These are phyloP conservation scores for Cytidiella melzeri DNA, from an alignment of 768 basidiomycete genomes.

Conservation along the genomic window DNA sequence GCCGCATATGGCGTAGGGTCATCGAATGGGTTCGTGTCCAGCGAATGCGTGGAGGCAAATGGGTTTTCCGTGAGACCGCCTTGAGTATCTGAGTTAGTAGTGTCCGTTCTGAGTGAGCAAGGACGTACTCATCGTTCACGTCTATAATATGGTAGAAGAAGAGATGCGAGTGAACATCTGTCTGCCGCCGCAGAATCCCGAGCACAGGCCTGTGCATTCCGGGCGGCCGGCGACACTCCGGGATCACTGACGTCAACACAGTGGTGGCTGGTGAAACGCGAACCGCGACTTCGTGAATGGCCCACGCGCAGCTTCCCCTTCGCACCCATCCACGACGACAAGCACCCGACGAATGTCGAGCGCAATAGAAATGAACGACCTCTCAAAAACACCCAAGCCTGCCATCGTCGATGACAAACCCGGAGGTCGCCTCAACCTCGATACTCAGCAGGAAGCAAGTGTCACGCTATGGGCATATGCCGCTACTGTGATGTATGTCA, in stretches of 20 bases:
- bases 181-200: not conserved
- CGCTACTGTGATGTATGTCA: slow-evolving; percentile 27
- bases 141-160: not conserved
- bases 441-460: slow-evolving; percentile 22
- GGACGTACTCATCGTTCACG: slow-evolving; percentile 13
- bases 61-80: slow-evolving; percentile 56
- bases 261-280: too few species aligned
- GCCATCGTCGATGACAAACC: slow-evolving; percentile 9
- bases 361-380: slow-evolving; percentile 35
- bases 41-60: slow-evolving; percentile 78
- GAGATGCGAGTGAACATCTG: not conserved
- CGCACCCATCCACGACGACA: too few species aligned
- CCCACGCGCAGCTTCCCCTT: too few species aligned
- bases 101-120: not conserved
- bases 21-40: slow-evolving; percentile 87
- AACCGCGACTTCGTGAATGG: too few species aligned
- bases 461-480: slow-evolving; percentile 35
- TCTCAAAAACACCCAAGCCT: slow-evolving; percentile 18
- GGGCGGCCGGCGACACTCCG: not conserved
- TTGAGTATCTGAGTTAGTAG: slow-evolving; percentile 5
- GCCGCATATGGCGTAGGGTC: slow-evolving; percentile 52
- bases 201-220: not conserved
- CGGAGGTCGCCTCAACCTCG: slow-evolving; percentile 7
- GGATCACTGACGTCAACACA: too few species aligned
- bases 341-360: slow-evolving; percentile 28